Evolutionary conservation across 495 filamentous ascomycete genomes (phyloP).

Genomic region (Aspergillus saccharolyticus): DNA sequence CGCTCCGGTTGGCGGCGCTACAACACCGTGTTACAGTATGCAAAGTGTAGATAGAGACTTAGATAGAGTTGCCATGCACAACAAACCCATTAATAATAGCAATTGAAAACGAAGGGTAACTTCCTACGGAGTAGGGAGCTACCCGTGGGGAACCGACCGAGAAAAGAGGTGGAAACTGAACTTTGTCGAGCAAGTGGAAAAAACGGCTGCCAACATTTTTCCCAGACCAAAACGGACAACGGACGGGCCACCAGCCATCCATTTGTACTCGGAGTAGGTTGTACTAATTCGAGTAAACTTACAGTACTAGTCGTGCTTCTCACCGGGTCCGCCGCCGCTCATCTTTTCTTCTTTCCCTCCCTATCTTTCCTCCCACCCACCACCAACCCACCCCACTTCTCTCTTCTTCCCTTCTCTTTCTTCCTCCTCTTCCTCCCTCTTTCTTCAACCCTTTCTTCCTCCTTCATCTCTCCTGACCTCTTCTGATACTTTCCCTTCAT

Average conservation of each 20-base stretch:
- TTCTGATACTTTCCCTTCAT: slow-evolving; percentile 10
- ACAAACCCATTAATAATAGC: slow-evolving; percentile 1
- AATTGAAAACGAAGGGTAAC: background rate
- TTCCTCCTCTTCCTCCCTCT: slow-evolving; percentile 15
- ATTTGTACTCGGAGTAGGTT: too few species aligned
- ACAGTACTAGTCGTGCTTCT: slow-evolving; percentile 14
- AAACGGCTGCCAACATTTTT: slow-evolving; percentile 40
- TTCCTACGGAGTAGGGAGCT: background rate
- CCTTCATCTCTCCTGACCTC: slow-evolving; percentile 11
- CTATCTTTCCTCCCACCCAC: slow-evolving; percentile 17
- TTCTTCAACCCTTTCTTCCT: slow-evolving; percentile 10
- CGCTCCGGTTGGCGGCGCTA: background rate
- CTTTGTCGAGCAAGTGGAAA: slow-evolving; percentile 1
- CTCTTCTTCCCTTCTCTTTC: slow-evolving; percentile 19
- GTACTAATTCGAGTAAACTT: too few species aligned
- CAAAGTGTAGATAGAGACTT: background rate
- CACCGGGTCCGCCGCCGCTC: slow-evolving; percentile 14
- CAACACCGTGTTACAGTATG: too few species aligned
- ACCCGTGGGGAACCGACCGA: slow-evolving; percentile 20
- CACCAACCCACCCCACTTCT: slow-evolving; percentile 15
- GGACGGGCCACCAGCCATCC: background rate
- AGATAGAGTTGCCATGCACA: background rate
- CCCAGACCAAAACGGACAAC: background rate
- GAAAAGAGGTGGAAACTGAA: slow-evolving; percentile 1
- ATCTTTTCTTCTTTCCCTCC: slow-evolving; percentile 20